Evolutionary conservation across 768 basidiomycete genomes (phyloP).

Genomic region (Boletus pseudopeckii): DNA sequence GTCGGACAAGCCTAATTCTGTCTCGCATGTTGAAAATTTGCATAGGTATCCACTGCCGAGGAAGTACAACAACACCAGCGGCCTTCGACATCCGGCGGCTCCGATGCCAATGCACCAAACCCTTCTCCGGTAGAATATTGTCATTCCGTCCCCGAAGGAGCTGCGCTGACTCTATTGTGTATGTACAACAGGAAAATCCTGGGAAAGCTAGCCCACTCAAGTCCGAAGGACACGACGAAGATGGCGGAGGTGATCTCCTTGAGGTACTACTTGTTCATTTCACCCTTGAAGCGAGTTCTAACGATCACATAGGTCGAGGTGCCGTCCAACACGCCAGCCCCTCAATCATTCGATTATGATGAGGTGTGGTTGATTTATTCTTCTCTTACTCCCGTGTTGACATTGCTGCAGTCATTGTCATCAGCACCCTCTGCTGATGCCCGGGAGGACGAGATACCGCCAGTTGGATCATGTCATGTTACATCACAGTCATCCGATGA

Average conservation of each 20-base stretch:
- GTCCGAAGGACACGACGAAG: background rate
- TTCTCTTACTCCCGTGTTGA: background rate
- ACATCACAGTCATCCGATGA: background rate
- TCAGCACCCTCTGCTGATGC: background rate
- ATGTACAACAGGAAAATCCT: background rate
- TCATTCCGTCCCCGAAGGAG: background rate
- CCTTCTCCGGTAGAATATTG: rapidly evolving
- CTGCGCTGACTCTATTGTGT: background rate
- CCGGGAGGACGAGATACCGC: background rate
- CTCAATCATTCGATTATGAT: background rate
- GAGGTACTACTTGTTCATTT: background rate
- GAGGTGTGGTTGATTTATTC: background rate
- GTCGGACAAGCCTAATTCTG: background rate
- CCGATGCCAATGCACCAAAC: background rate
- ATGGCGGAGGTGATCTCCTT: too few relatives aligned
- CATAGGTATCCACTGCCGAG: background rate
- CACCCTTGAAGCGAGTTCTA: background rate
- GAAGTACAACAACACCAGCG: background rate
- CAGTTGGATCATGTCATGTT: background rate
- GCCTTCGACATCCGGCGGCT: background rate
- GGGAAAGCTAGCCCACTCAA: too few relatives aligned
- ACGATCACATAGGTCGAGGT: background rate
- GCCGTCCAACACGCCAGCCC: too few relatives aligned
- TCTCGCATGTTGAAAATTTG: background rate
- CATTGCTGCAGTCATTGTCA: background rate